phyloP scores from a whole-genome alignment of 352 stramenopile genomes.

The Phytophthora multivora region DNA sequence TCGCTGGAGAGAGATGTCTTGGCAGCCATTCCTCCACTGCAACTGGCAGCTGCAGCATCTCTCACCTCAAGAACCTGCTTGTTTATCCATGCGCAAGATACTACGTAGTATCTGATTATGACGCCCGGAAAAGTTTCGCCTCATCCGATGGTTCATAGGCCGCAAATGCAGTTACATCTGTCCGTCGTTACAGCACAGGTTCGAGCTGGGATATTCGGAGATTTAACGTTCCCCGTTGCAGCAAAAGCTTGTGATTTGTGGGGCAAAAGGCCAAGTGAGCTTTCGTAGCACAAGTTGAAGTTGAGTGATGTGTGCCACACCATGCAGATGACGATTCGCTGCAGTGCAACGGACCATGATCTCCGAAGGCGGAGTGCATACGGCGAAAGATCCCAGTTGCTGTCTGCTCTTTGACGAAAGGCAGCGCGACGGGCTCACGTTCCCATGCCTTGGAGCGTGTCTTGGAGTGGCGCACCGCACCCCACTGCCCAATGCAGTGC shows the following conservation, averaged over 20 bases:
- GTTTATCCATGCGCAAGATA: too few relatives aligned
- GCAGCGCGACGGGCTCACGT: constrained; percentile 21
- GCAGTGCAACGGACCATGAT: neutral
- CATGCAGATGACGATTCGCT: constrained; percentile 14
- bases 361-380: constrained; percentile 17
- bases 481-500: constrained; percentile 21
- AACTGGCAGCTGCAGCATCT: too few relatives aligned
- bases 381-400: constrained; percentile 13
- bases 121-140: neutral
- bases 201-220: neutral
- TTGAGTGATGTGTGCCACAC: constrained; percentile 15
- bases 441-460: constrained; percentile 13
- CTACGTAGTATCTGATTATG: too few relatives aligned
- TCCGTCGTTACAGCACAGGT: neutral
- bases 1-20: too few relatives aligned
- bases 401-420: constrained; percentile 29
- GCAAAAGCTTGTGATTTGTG: constrained; percentile 6
- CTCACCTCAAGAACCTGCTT: too few relatives aligned
- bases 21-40: too few relatives aligned
- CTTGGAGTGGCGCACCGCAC: constrained; percentile 12
- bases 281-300: constrained; percentile 9
- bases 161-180: neutral
- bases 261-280: neutral
- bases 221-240: neutral
- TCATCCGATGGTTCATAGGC: neutral